Base-by-base conservation (phyloP, 2,329 filamentous ascomycete genomes). In the Fusarium hainanense region DNA sequence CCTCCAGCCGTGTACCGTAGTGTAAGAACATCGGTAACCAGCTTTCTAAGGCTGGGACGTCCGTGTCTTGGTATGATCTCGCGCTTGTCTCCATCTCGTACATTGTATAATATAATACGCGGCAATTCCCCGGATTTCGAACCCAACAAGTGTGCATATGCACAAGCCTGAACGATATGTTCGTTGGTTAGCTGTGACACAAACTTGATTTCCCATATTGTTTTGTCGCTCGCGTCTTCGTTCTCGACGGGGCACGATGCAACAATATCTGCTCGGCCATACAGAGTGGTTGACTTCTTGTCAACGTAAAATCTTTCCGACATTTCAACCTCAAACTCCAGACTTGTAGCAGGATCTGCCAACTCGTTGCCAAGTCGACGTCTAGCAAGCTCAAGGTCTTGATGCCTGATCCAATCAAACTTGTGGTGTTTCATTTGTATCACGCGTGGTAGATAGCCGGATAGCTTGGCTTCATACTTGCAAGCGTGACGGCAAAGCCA, bases 121-220 rank as follows among this genome's bases (percentile, higher is more conserved):
- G 68, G 75, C 30, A 68, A 8, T 7, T 58, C 52, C 10, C 54
- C 50, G 43, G 43, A 51, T 34, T 46, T 3, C 8, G 42, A 37
- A 6, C 62, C 55, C 30, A 59, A 58, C 7, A 77, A 50, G 49
- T 76, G 75, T 32, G 71, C 72, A 64, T 78, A 78, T 9, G 61
- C 51, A 21, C 70, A 74, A 13, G 67, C 67, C 40, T 78, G 77
- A 13, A 78, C 43, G 16, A 74, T 50, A 18, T 78, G 70, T 42
- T 75, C 66, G 12, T 70, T 65, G 14, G 71, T 63, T 14, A 78
- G 68, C 9, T 68, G 16, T 6, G 66, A 64, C 7, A 76, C 74
- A 58, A 78, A 78, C 40, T 78, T 78, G 49, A 78, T 73, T 63
- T 78, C 76, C 75, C 75, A 77, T 25, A 78, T 50, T 14, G 63